Conservation (phyloP, 2,329 filamentous ascomycete species). For the Hymenotorrendiella dingleyae region DNA sequence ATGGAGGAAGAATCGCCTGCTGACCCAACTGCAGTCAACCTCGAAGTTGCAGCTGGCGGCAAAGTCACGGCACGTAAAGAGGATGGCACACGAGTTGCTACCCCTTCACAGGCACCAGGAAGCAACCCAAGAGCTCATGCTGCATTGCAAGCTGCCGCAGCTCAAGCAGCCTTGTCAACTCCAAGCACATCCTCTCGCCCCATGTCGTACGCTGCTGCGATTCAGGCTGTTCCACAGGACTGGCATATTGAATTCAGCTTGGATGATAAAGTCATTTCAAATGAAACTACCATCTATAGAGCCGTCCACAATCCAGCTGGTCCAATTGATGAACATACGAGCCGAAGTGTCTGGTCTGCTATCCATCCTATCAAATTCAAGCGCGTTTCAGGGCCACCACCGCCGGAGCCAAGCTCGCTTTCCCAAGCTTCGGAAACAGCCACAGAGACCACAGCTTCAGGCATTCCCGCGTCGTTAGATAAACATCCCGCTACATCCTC, state of each 20-base stretch:
- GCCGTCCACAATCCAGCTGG: slow-evolving; percentile 65
- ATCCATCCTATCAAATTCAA: slow-evolving; percentile 90
- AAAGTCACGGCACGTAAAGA: slow-evolving; percentile 89
- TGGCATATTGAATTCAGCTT: slow-evolving; percentile 98
- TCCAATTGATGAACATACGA: slow-evolving; percentile 57
- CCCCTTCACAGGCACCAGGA: slow-evolving; percentile 60
- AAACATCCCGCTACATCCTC: slow-evolving; percentile 80
- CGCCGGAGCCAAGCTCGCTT: slow-evolving; percentile 63
- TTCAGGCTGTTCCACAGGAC: slow-evolving; percentile 76
- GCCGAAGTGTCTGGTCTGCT: slow-evolving; percentile 80
- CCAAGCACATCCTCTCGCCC: slow-evolving; percentile 53
- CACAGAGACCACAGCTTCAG: slow-evolving; percentile 49
- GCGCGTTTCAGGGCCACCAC: slow-evolving; percentile 75
- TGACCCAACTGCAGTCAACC: slow-evolving; percentile 81
- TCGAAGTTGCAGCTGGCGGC: slow-evolving; percentile 81
- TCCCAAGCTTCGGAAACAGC: slow-evolving; percentile 44
- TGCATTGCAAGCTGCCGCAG: slow-evolving; percentile 33
- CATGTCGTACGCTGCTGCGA: slow-evolving; percentile 78
- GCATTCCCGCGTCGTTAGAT: slow-evolving; percentile 71
- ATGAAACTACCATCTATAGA: slow-evolving; percentile 92
- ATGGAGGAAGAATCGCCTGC: slow-evolving; percentile 67
- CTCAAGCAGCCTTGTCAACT: slow-evolving; percentile 33
- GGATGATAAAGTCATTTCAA: slow-evolving; percentile 74
- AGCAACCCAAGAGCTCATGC: slow-evolving; percentile 37
- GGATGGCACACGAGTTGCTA: slow-evolving; percentile 80